These are phyloP conservation scores for Coprinopsis strossmayeri DNA, from an alignment of 768 basidiomycete genomes.

Conservation along the genomic window DNA sequence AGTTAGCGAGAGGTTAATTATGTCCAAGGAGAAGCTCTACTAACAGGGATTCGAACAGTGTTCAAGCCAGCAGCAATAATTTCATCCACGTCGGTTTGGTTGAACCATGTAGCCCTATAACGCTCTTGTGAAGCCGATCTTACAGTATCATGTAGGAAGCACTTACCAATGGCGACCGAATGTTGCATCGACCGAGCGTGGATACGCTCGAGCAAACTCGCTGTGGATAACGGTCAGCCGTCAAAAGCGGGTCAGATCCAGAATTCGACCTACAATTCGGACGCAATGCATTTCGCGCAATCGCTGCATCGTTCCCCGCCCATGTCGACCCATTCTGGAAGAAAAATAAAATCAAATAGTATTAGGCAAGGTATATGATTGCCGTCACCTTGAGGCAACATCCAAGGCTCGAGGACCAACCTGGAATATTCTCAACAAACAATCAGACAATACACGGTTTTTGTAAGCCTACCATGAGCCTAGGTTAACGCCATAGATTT, in stretches of 20 bases:
- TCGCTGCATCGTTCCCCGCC: constrained; percentile 57
- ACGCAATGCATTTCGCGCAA: constrained; percentile 57
- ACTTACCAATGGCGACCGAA: constrained; percentile 62
- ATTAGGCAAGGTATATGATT: too few relatives aligned
- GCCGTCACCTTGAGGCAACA: constrained; percentile 73
- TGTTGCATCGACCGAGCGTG: constrained; percentile 45
- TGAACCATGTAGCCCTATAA: constrained; percentile 77
- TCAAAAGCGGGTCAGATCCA: neutral
- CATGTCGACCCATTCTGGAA: constrained; percentile 72
- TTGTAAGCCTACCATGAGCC: constrained; percentile 52
- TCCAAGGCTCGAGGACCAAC: constrained; percentile 78
- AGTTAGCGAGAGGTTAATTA: constrained; percentile 3
- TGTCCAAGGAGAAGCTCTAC: constrained; percentile 15
- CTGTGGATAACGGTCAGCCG: constrained; percentile 25
- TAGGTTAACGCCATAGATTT: constrained; percentile 69
- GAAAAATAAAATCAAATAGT: too few relatives aligned
- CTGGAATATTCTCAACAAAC: constrained; percentile 39
- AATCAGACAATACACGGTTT: too few relatives aligned
- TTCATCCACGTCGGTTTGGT: constrained; percentile 48
- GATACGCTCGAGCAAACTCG: constrained; percentile 54
- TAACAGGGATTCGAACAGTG: constrained; percentile 69
- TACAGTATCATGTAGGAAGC: too few relatives aligned
- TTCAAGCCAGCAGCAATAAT: constrained; percentile 56
- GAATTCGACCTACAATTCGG: constrained; percentile 57
- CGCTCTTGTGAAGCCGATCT: too few relatives aligned